Evolutionary conservation across 306 rosid species (phyloP).

Genomic region (Trifolium fragiferum): DNA sequence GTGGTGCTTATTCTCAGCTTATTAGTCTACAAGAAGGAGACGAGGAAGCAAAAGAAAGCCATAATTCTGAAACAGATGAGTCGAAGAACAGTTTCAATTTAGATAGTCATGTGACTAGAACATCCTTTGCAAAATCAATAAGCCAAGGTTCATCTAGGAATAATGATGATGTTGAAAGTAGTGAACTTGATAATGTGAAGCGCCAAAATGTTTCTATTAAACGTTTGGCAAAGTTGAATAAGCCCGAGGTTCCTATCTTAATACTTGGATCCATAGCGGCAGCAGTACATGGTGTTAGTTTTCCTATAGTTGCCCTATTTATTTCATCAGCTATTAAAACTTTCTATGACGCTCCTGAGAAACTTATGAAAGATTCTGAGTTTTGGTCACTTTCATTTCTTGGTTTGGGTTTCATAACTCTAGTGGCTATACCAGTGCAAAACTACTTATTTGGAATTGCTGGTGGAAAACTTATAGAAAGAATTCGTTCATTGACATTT

Average conservation of each 20-base stretch:
- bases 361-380: constrained; percentile 61
- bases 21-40: constrained; percentile 71
- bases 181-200: constrained; percentile 22
- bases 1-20: constrained; percentile 84
- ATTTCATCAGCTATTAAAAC: constrained; percentile 64
- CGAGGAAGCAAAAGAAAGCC: constrained; percentile 31
- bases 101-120: constrained; percentile 26
- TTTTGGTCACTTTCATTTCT: constrained; percentile 66
- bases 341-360: constrained; percentile 60
- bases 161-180: background rate
- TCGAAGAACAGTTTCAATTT: constrained; percentile 27
- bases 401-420: constrained; percentile 56
- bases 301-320: constrained; percentile 74
- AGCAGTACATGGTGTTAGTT: constrained; percentile 57
- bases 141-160: constrained; percentile 57
- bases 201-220: constrained; percentile 49
- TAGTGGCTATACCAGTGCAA: constrained; percentile 50
- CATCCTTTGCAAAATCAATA: constrained; percentile 45
- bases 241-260: constrained; percentile 68
- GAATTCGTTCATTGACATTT: constrained; percentile 75
- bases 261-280: constrained; percentile 73
- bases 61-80: constrained; percentile 33
- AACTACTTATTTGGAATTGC: constrained; percentile 73
- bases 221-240: constrained; percentile 66
- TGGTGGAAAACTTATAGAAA: constrained; percentile 77